Evolutionary conservation across 1,139 yeast genomes (phyloP).

Genomic region (Maudiozyma humilis): DNA sequence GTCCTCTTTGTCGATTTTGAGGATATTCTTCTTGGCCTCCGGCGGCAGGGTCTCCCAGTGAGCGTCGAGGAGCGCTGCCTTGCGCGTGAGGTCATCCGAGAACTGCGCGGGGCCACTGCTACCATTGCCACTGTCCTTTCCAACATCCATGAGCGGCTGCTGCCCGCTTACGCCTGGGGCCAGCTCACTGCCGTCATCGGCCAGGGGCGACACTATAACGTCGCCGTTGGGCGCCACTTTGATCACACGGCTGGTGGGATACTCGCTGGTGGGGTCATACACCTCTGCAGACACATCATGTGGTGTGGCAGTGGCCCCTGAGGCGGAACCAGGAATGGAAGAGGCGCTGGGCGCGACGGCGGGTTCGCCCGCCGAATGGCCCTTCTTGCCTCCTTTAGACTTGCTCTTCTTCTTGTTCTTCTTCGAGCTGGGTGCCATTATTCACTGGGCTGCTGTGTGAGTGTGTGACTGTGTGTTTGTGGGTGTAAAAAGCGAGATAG

Average conservation of each 20-base stretch:
- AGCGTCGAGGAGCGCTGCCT: constrained; percentile 24
- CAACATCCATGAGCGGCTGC: constrained; percentile 25
- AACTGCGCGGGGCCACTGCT: background rate
- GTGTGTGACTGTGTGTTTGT: too few species aligned
- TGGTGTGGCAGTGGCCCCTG: constrained; percentile 8
- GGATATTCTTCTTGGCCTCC: constrained; percentile 52
- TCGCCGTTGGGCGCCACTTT: constrained; percentile 70
- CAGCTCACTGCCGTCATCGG: constrained; percentile 7
- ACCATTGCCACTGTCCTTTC: background rate
- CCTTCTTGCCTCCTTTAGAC: constrained; percentile 16
- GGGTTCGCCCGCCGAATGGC: background rate
- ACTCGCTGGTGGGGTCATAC: constrained; percentile 52
- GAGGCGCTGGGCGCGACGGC: background rate
- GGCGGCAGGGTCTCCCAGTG: constrained; percentile 65
- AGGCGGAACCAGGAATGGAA: too few species aligned
- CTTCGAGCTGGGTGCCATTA: constrained; percentile 11
- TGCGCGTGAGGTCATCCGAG: constrained; percentile 22
- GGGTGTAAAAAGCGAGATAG: too few species aligned
- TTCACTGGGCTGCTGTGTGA: background rate
- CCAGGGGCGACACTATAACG: constrained; percentile 46
- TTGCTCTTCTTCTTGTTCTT: constrained; percentile 27
- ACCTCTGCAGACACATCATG: constrained; percentile 40
- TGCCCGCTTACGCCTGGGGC: too few species aligned
- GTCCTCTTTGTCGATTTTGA: constrained; percentile 62
- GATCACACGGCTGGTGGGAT: constrained; percentile 65